These are phyloP conservation scores for Gliomastix tumulicola DNA, from an alignment of 2,329 filamentous ascomycete genomes.

Conservation along the genomic window DNA sequence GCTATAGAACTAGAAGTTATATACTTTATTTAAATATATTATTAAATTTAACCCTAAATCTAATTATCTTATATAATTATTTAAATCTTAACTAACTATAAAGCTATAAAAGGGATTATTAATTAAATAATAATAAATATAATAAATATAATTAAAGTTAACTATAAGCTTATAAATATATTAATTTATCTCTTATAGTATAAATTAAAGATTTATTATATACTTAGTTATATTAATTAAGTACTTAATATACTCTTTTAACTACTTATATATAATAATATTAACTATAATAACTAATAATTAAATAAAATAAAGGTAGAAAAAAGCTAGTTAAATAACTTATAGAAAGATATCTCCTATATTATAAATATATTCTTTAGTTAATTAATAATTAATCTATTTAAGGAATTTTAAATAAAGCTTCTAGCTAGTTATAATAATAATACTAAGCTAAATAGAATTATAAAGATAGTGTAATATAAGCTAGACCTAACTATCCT, in stretches of 20 bases:
- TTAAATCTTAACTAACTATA: neutral
- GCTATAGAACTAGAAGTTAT: neutral
- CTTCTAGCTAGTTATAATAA: neutral
- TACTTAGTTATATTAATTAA: neutral
- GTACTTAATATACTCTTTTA: neutral
- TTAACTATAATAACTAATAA: no score
- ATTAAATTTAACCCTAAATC: neutral
- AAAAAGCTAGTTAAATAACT: no score
- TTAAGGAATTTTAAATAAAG: neutral
- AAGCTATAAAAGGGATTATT: neutral
- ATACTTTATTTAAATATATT: neutral
- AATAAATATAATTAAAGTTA: neutral
- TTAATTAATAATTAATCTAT: neutral
- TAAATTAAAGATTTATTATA: neutral
- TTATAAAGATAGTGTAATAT: no score
- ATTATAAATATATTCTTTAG: no score
- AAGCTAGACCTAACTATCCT: no score
- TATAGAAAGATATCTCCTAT: neutral
- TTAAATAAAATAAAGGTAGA: no score
- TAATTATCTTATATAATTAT: neutral
- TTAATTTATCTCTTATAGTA: neutral
- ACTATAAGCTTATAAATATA: neutral
- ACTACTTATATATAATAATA: neutral
- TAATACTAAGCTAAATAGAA: no score
- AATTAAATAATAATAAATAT: neutral